Conservation (phyloP, 2,329 filamentous ascomycete genomes). For the Sporothrix pallida region DNA sequence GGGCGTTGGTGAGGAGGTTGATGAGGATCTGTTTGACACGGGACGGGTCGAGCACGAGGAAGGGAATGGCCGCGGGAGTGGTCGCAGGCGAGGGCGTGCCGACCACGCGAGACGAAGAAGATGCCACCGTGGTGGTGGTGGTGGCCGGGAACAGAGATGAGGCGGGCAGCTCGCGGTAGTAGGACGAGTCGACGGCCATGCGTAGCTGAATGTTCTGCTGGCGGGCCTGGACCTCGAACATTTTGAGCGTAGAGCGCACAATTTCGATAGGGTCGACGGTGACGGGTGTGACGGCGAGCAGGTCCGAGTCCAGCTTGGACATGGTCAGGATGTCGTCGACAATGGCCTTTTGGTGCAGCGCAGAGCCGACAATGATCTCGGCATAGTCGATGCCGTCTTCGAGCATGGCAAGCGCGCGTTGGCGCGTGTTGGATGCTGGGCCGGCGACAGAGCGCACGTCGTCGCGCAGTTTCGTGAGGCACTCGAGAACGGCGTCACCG, state of each 20-base stretch:
- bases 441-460: slow-evolving; percentile 6
- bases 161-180: slow-evolving; percentile 44
- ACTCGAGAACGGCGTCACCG: slow-evolving; percentile 70
- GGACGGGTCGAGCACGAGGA: slow-evolving; percentile 73
- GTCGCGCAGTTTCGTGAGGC: slow-evolving; percentile 53
- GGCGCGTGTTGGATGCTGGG: slow-evolving; percentile 37
- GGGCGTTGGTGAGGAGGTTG: slow-evolving; percentile 79
- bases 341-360: slow-evolving; percentile 79
- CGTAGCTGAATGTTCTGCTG: slow-evolving; percentile 71
- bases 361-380: slow-evolving; percentile 77
- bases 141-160: slow-evolving; percentile 11
- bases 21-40: slow-evolving; percentile 79
- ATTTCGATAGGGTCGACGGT: slow-evolving; percentile 71
- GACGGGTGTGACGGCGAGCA: slow-evolving; percentile 73
- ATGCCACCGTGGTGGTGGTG: slow-evolving; percentile 35
- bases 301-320: slow-evolving; percentile 76
- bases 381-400: slow-evolving; percentile 72
- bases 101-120: neutral
- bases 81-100: neutral
- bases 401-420: slow-evolving; percentile 52
- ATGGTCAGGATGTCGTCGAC: slow-evolving; percentile 77
- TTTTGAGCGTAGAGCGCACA: slow-evolving; percentile 71
- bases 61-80: slow-evolving; percentile 59
- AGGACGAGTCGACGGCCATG: slow-evolving; percentile 68
- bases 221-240: slow-evolving; percentile 77